These are phyloP conservation scores for Gymnopilus dilepis DNA, from an alignment of 768 basidiomycete species.

Conservation along the genomic window DNA sequence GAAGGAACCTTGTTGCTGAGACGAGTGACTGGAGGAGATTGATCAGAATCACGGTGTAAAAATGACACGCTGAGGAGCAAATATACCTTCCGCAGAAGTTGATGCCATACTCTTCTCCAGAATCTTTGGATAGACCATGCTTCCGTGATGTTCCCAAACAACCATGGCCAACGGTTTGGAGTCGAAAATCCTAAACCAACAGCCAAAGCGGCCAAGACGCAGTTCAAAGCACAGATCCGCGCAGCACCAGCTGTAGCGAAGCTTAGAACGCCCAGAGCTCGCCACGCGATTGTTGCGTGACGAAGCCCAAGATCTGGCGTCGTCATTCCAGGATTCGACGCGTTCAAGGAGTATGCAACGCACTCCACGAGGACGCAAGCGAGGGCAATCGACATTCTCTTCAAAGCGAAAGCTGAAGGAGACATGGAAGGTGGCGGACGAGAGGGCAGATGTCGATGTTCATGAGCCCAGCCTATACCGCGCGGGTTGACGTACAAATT, in stretches of 20 bases:
- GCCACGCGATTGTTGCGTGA: constrained; percentile 19
- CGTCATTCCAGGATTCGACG: constrained; percentile 22
- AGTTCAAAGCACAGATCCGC: constrained; percentile 21
- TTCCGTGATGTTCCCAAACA: constrained; percentile 25
- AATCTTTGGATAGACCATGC: constrained; percentile 26
- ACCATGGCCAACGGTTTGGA: constrained; percentile 28
- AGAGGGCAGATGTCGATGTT: constrained; percentile 25
- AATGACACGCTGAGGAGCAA: not conserved
- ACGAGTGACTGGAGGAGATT: constrained; percentile 9
- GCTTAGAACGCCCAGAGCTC: constrained; percentile 13
- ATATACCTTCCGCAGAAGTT: constrained; percentile 27
- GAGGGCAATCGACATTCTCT: constrained; percentile 17
- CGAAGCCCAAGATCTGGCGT: constrained; percentile 13
- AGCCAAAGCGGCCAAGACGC: constrained; percentile 11
- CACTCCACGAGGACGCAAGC: constrained; percentile 13
- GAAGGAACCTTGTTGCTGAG: constrained; percentile 12
- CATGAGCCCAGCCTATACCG: constrained; percentile 41
- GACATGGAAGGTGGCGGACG: constrained; percentile 25
- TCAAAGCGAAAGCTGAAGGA: constrained; percentile 28
- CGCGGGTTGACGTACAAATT: constrained; percentile 36
- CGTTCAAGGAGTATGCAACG: constrained; percentile 15
- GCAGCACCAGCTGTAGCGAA: constrained; percentile 24
- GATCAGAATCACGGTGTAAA: not conserved
- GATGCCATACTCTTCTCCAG: constrained; percentile 29
- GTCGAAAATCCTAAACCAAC: constrained; percentile 24